Base-by-base conservation (phyloP, 2,329 filamentous ascomycete genomes). In the Diplodia seriata region DNA sequence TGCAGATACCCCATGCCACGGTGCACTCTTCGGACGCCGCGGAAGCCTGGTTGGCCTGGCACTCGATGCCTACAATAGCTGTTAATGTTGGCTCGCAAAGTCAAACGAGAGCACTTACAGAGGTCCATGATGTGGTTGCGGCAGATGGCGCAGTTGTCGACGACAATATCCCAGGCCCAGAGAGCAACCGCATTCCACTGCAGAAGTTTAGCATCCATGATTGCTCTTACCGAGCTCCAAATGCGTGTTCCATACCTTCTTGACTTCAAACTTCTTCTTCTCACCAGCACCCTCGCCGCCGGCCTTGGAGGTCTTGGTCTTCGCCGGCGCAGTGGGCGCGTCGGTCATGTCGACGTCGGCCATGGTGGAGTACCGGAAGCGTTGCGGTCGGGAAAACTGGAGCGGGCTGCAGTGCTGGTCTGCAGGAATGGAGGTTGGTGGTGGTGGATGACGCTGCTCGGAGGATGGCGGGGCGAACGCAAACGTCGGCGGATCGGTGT, bases 111-210 rank as follows among this genome's bases (percentile, higher is more conserved):
- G 31, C 1, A 89, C 54, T 74, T 84, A 93, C 95, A 99, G 33
- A 99, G 86, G 80, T 99, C 95, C 95, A 99, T 99, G 81, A 99
- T 99, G 80, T 99, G 95, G 80, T 99, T 99, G 78, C 95, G 88
- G 85, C 95, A 99, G 78, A 99, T 99, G 75, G 95, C 95, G 79
- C 95, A 99, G 86, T 99, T 99, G 82, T 99, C 95, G 70, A 99
- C 95, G 38, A 98, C 94, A 69, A 99, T 99, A 78, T 99, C 95
- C 95, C 95, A 99, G 0, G 95, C 95, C 95, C 95, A 99, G 2
- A 99, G 86, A 50, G 95, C 94, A 63, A 99, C 95, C 0, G 95
- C 95, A 75, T 98, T 98, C 95, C 95, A 99, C 94, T 97, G 59
- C 18, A 69, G 18, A 26, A 7, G 23, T n/a, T 20, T 9, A 8